phyloP scores from a whole-genome alignment of 2,329 filamentous ascomycete species.

The Ceratocystis smalleyi region DNA sequence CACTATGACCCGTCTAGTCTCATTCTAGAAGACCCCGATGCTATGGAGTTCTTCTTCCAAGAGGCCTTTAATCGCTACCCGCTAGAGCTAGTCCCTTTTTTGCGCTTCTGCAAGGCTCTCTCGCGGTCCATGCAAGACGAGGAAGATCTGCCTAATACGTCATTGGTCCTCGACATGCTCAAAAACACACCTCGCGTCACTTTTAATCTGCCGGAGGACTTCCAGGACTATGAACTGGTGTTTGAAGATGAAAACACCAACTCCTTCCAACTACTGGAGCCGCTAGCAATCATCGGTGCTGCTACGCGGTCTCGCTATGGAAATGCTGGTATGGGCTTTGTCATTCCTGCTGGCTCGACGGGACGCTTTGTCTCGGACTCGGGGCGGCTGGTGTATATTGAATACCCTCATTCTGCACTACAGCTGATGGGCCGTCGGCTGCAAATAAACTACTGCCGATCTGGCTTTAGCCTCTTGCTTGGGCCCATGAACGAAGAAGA shows the following conservation, averaged over 20 bases:
- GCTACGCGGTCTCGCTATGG: slow-evolving; percentile 16
- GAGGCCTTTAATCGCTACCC: slow-evolving; percentile 21
- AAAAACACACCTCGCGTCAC: slow-evolving; percentile 60
- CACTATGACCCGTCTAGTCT: slow-evolving; percentile 23
- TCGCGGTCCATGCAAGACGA: slow-evolving; percentile 22
- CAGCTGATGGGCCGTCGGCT: slow-evolving; percentile 64
- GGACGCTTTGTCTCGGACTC: slow-evolving; percentile 64
- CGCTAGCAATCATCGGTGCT: slow-evolving; percentile 45
- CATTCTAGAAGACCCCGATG: slow-evolving; percentile 38
- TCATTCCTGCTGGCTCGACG: slow-evolving; percentile 48
- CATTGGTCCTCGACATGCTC: slow-evolving; percentile 45
- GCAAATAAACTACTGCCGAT: slow-evolving; percentile 48
- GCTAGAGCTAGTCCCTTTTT: slow-evolving; percentile 26
- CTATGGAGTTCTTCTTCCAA: slow-evolving; percentile 29
- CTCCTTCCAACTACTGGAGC: slow-evolving; percentile 50
- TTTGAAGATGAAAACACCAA: slow-evolving; percentile 79
- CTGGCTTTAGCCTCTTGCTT: slow-evolving; percentile 37
- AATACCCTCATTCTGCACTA: slow-evolving; percentile 65
- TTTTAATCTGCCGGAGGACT: slow-evolving; percentile 54
- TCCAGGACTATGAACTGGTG: slow-evolving; percentile 59
- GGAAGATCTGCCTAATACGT: slow-evolving; percentile 6
- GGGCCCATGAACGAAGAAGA: slow-evolving; percentile 43
- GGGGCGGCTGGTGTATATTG: slow-evolving; percentile 59
- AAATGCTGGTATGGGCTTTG: slow-evolving; percentile 36
- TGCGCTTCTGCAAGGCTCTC: slow-evolving; percentile 26